These are phyloP conservation scores for Tylopilus vinaceipallidus DNA, from an alignment of 768 basidiomycete species.

Conservation along the genomic window DNA sequence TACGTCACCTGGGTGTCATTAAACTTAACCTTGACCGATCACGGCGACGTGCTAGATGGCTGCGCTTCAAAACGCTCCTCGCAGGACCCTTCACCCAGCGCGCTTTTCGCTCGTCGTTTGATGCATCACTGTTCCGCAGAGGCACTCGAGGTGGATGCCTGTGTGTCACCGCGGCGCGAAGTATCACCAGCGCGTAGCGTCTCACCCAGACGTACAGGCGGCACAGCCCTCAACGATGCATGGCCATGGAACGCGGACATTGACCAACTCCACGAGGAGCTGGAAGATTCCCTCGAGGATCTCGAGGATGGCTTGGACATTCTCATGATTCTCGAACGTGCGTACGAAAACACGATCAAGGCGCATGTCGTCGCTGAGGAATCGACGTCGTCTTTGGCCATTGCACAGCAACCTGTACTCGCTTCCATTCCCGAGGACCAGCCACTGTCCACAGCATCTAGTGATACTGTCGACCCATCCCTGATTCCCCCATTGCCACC, in stretches of 20 bases:
- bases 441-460: background rate
- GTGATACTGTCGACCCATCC: background rate
- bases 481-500: constrained; percentile 10
- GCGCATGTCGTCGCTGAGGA: constrained; percentile 49
- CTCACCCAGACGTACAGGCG: constrained; percentile 42
- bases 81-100: constrained; percentile 40
- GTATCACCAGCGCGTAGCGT: constrained; percentile 40
- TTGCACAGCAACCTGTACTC: constrained; percentile 13
- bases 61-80: constrained; percentile 34
- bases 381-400: constrained; percentile 1
- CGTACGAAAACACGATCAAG: constrained; percentile 63
- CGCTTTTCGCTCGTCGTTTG: constrained; percentile 71
- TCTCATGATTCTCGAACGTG: constrained; percentile 64
- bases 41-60: constrained; percentile 18
- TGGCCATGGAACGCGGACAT: constrained; percentile 33
- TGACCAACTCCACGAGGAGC: constrained; percentile 44
- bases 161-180: constrained; percentile 16
- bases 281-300: constrained; percentile 52
- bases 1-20: constrained; percentile 17
- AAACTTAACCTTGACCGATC: constrained; percentile 10
- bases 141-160: constrained; percentile 21
- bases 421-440: constrained; percentile 24
- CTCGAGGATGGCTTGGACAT: constrained; percentile 70
- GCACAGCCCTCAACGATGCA: constrained; percentile 23
- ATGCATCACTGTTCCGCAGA: constrained; percentile 85